phyloP scores from a whole-genome alignment of 1,284 basidiomycete species.

The Pascua sp. region DNA sequence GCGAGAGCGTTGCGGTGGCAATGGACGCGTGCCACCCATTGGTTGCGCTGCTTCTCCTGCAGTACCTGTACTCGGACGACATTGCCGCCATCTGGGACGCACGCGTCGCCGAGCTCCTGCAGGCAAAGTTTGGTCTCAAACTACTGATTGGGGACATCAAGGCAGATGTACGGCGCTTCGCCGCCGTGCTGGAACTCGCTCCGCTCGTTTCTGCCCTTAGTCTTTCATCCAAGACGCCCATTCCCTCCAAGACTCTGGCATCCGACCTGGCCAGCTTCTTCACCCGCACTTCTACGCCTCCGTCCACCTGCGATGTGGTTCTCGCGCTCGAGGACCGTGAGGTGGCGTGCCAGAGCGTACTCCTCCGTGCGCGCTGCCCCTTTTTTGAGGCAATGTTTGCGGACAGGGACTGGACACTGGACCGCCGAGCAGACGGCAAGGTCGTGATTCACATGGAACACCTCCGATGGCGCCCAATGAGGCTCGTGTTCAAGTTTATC shows the following conservation, averaged over 20 bases:
- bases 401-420: conserved; percentile 73
- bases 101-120: conserved; percentile 60
- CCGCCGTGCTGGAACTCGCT: conserved; percentile 54
- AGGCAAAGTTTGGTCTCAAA: conserved; percentile 51
- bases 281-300: conserved; percentile 38
- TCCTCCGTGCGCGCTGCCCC: conserved; percentile 76
- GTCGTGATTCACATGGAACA: conserved; percentile 70
- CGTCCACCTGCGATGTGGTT: conserved; percentile 60
- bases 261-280: conserved; percentile 47
- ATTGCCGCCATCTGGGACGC: conserved; percentile 80
- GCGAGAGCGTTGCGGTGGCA: background rate
- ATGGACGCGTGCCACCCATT: conserved; percentile 49
- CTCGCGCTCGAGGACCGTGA: conserved; percentile 68
- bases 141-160: conserved; percentile 58
- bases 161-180: conserved; percentile 60
- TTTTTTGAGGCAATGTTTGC: conserved; percentile 87
- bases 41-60: conserved; percentile 70
- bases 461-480: conserved; percentile 69
- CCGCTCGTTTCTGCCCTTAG: conserved; percentile 39
- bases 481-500: conserved; percentile 71
- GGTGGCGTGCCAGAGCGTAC: conserved; percentile 66
- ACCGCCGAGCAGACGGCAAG: conserved; percentile 57
- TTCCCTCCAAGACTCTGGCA: conserved; percentile 33
- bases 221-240: conserved; percentile 38
- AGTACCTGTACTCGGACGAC: conserved; percentile 85